Percentiles rank a stretch among this genome's conserved stretches.
Evolutionary conservation across 139 green algal species (phyloP).

Genomic region (Volvox africanus): DNA sequence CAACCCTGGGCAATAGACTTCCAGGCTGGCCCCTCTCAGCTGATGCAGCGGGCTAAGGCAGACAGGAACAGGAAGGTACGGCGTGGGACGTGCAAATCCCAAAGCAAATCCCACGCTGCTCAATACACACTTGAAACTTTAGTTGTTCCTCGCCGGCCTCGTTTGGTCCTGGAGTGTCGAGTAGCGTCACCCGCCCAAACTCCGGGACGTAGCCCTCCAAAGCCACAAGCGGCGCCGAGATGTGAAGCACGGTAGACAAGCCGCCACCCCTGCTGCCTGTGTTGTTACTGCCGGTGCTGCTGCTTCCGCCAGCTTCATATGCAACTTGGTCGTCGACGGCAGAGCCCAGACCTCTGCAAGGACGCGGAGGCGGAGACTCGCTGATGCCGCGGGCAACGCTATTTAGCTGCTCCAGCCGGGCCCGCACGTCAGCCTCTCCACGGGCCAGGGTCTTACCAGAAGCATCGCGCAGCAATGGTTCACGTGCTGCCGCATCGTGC

Average conservation of each 20-base stretch:
- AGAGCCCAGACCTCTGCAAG: neutral
- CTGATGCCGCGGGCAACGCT: conserved; percentile 46
- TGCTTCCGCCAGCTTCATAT: neutral
- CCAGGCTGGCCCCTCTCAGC: too few species aligned
- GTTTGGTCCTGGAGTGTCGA: conserved; percentile 84
- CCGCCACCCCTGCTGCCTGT: neutral
- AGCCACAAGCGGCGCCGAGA: conserved; percentile 59
- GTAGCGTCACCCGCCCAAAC: conserved; percentile 57
- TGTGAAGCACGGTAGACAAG: conserved; percentile 49
- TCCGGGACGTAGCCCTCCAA: conserved; percentile 39
- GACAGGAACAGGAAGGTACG: too few species aligned
- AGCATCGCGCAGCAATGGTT: conserved; percentile 37
- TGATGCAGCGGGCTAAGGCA: too few species aligned
- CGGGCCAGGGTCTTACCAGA: neutral
- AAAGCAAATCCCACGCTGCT: too few species aligned
- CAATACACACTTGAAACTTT: conserved; percentile 59
- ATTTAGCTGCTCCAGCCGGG: conserved; percentile 77
- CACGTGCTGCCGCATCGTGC: conserved; percentile 44
- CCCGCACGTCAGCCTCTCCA: conserved; percentile 41
- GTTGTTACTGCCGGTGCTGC: neutral
- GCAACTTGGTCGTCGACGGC: neutral
- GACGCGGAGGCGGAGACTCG: neutral
- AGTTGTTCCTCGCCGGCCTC: conserved; percentile 82
- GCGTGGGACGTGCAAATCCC: too few species aligned
- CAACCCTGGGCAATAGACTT: too few species aligned